These are phyloP conservation scores for Hippophae gyantsensis DNA, from an alignment of 306 rosid genomes.

Conservation along the genomic window DNA sequence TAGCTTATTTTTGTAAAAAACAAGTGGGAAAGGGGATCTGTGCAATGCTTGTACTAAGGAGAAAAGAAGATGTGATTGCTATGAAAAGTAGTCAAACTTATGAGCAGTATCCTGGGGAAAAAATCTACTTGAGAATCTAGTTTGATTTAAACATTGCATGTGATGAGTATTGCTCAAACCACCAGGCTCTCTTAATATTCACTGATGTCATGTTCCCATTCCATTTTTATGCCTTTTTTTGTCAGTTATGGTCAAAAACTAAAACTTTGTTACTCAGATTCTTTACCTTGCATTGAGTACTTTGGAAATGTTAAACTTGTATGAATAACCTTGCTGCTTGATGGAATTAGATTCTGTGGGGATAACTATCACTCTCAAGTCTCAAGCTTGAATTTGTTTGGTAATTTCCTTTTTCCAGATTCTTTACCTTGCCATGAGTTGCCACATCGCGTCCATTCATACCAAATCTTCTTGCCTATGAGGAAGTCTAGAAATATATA, in stretches of 20 bases:
- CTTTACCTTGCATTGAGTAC: no score
- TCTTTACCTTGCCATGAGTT: constrained; percentile 19
- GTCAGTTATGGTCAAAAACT: no score
- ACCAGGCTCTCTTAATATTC: background rate
- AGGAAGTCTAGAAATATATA: constrained; percentile 36
- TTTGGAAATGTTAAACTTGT: no score
- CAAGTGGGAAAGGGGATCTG: constrained; percentile 12
- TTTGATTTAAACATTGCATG: background rate
- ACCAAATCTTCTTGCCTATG: constrained; percentile 30
- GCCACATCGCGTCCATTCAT: constrained; percentile 24
- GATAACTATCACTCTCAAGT: constrained; percentile 15
- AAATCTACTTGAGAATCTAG: background rate
- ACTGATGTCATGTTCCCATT: background rate
- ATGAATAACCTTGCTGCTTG: background rate
- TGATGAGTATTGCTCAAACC: background rate
- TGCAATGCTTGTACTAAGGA: constrained; percentile 6
- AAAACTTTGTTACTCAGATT: no score
- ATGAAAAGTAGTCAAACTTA: background rate
- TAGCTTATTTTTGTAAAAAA: background rate
- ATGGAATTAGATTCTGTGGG: constrained; percentile 19
- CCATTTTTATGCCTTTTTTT: no score
- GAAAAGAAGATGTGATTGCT: constrained; percentile 4
- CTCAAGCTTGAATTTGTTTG: constrained; percentile 12
- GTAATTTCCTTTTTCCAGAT: constrained; percentile 18
- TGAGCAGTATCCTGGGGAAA: background rate